Conservation (phyloP, 1,284 basidiomycete species). For the Apiotrichum mycotoxinovorans region DNA sequence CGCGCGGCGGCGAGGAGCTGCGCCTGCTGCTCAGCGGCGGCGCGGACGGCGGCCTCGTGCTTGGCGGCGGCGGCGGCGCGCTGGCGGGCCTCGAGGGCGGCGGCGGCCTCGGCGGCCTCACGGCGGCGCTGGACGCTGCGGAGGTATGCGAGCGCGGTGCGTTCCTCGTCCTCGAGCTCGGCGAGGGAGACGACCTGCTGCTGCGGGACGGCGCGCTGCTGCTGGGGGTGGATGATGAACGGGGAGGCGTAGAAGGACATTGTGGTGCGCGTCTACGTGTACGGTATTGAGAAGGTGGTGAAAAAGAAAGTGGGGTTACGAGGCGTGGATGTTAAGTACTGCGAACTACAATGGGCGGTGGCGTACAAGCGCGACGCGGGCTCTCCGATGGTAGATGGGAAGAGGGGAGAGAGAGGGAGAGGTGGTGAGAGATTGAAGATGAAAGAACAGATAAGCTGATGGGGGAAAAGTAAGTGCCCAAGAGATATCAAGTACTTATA, state of each 20-base stretch:
- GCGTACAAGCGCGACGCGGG: too few species aligned
- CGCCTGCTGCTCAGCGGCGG: conserved; percentile 18
- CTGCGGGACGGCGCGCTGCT: background rate
- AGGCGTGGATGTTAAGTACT: background rate
- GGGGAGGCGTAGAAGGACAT: conserved; percentile 22
- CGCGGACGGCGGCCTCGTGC: conserved; percentile 19
- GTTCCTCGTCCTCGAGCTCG: conserved; percentile 37
- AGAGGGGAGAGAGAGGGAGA: too few species aligned
- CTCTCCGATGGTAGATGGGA: too few species aligned
- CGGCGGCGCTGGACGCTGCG: conserved; percentile 37
- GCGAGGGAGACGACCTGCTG: background rate
- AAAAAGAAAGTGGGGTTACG: background rate
- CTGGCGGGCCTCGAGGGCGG: conserved; percentile 23
- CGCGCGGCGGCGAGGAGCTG: conserved; percentile 11
- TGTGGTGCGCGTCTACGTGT: background rate
- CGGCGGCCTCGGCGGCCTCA: conserved; percentile 31
- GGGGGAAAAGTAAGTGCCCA: background rate
- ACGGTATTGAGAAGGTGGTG: background rate
- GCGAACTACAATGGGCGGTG: background rate
- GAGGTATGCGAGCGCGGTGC: conserved; percentile 41
- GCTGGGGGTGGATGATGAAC: conserved; percentile 7
- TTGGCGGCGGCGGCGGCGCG: conserved; percentile 10
- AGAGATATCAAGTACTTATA: background rate
- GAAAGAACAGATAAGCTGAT: background rate
- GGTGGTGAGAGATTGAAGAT: background rate